Evolutionary conservation across 306 rosid species (phyloP).

Genomic region (Inga oerstediana): DNA sequence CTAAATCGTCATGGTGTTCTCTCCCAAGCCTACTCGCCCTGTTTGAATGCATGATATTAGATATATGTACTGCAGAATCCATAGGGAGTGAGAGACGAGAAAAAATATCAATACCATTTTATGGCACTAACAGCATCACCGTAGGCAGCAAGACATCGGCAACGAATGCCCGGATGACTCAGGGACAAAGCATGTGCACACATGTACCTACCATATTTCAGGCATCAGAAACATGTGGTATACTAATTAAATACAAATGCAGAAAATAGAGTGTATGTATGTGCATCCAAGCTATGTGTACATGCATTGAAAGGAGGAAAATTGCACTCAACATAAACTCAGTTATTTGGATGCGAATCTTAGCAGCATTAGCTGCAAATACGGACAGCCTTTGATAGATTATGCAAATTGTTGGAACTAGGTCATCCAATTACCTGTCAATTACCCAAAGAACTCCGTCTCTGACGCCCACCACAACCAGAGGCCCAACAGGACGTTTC

Average conservation of each 20-base stretch:
- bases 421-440: conserved; percentile 71
- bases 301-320: background rate
- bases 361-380: background rate
- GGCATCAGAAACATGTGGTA: conserved; percentile 6
- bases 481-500: conserved; percentile 96
- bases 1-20: conserved; percentile 98
- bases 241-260: background rate
- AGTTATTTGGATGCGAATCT: background rate
- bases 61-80: conserved; percentile 8
- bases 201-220: conserved; percentile 77
- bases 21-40: conserved; percentile 99
- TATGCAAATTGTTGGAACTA: conserved; percentile 25
- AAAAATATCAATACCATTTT: conserved; percentile 65
- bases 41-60: conserved; percentile 42
- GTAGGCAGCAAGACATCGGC: conserved; percentile 98
- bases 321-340: background rate
- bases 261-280: background rate
- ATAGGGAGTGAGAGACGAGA: background rate
- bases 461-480: conserved; percentile 89
- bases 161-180: conserved; percentile 97
- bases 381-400: conserved; percentile 5
- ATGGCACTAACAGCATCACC: conserved; percentile 99
- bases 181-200: conserved; percentile 95
- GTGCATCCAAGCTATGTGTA: background rate
- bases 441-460: conserved; percentile 99